These are phyloP conservation scores for Adansonia madagascariensis DNA, from an alignment of 441 rosid genomes.

Conservation along the genomic window DNA sequence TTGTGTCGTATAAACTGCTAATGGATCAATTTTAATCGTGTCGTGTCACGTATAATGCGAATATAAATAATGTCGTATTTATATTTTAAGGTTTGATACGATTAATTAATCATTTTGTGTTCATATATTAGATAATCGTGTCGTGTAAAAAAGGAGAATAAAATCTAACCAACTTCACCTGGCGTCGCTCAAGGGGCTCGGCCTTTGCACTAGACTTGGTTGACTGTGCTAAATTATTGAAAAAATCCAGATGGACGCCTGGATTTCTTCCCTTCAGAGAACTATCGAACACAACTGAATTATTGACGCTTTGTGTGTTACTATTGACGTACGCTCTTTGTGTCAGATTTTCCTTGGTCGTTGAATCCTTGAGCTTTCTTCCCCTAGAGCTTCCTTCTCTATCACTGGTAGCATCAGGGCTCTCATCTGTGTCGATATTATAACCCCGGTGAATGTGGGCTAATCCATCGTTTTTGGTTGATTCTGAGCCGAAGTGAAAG, in stretches of 20 bases:
- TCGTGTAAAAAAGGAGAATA: too few relatives aligned
- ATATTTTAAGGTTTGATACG: too few relatives aligned
- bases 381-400: constrained; percentile 46
- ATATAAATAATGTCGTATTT: too few relatives aligned
- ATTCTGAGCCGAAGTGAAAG: constrained; percentile 57
- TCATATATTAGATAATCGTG: too few relatives aligned
- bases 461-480: constrained; percentile 48
- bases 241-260: constrained; percentile 65
- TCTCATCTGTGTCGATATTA: constrained; percentile 58
- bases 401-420: constrained; percentile 56
- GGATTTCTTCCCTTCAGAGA: constrained; percentile 62
- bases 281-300: constrained; percentile 63
- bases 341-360: constrained; percentile 36
- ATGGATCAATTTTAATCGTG: too few relatives aligned
- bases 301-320: constrained; percentile 69
- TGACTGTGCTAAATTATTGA: constrained; percentile 32
- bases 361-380: constrained; percentile 30
- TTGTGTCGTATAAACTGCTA: too few relatives aligned
- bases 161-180: constrained; percentile 23
- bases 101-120: too few relatives aligned
- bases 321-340: constrained; percentile 60
- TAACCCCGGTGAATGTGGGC: constrained; percentile 66
- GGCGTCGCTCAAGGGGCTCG: constrained; percentile 41
- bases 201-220: constrained; percentile 25
- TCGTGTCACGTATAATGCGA: too few relatives aligned